Conservation (phyloP, 768 basidiomycete species). For the Rossbeevera mucosa region DNA sequence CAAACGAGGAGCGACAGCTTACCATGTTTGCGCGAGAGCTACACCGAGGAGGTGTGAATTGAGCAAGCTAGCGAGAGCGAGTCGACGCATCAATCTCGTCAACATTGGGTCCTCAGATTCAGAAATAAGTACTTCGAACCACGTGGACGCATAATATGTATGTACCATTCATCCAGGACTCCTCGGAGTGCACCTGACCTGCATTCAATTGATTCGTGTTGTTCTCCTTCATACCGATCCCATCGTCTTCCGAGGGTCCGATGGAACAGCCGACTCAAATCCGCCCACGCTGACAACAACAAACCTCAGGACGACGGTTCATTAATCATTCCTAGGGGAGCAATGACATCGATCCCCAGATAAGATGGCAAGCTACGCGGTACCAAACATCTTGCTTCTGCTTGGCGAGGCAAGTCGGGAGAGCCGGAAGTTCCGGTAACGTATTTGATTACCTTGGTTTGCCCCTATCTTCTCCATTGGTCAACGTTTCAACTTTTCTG, state of each 20-base stretch:
- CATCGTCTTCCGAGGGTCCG: conserved; percentile 5
- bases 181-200: conserved; percentile 24
- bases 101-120: too few species aligned
- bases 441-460: too few species aligned
- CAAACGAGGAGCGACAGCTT: neutral
- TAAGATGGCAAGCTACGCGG: conserved; percentile 44
- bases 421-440: too few species aligned
- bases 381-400: neutral
- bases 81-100: too few species aligned
- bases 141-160: too few species aligned
- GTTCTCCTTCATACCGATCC: neutral
- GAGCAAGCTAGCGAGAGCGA: too few species aligned
- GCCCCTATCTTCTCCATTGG: too few species aligned
- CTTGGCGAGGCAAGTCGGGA: too few species aligned
- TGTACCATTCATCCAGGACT: too few species aligned
- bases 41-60: too few species aligned
- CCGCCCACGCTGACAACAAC: neutral
- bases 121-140: conserved; percentile 4
- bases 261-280: conserved; percentile 15
- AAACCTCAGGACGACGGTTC: conserved; percentile 47
- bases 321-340: conserved; percentile 48
- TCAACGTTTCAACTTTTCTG: too few species aligned
- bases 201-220: conserved; percentile 11
- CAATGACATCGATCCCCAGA: conserved; percentile 42
- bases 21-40: too few species aligned